A percentile compares a stretch with the other conserved stretches of the same genome.
Conservation (phyloP, 768 basidiomycete species). For the Coprinellus micaceus region DNA sequence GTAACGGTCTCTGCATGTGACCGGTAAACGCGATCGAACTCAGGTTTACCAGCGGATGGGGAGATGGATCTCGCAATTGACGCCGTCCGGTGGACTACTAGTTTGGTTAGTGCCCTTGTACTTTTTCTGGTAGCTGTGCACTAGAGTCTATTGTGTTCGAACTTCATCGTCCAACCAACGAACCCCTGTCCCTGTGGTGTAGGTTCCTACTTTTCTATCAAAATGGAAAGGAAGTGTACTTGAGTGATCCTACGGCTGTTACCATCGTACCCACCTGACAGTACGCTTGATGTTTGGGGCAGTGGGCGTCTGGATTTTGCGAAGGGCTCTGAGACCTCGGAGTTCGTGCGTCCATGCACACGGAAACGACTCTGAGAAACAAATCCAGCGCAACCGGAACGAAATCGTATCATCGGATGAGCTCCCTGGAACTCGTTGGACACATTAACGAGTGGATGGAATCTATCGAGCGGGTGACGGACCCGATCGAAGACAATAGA, state of each 20-base stretch:
- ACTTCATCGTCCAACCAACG: neutral
- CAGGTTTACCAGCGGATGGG: neutral
- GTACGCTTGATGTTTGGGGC: neutral
- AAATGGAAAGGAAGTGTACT: neutral
- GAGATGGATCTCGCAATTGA: neutral
- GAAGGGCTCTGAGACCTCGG: neutral
- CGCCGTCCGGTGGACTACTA: neutral
- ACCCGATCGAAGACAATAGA: neutral
- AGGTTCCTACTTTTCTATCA: constrained; percentile 1
- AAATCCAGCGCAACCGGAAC: too few species aligned
- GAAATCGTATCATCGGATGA: too few species aligned
- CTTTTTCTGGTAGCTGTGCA: neutral
- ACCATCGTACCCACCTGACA: constrained; percentile 2
- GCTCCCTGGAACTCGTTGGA: neutral
- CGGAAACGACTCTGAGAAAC: too few species aligned
- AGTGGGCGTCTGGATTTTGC: neutral
- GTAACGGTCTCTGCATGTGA: neutral
- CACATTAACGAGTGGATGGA: neutral
- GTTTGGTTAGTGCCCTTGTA: neutral
- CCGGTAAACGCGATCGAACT: constrained; percentile 7
- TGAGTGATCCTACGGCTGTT: neutral
- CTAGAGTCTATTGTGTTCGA: neutral
- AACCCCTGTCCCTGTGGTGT: too few species aligned
- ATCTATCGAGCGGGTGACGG: neutral
- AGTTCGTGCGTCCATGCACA: neutral